Evolutionary conservation across 148 eudicot species (phyloP), one percentile per base, ranked within the genome.

Genomic region (Camellia japonica): DNA sequence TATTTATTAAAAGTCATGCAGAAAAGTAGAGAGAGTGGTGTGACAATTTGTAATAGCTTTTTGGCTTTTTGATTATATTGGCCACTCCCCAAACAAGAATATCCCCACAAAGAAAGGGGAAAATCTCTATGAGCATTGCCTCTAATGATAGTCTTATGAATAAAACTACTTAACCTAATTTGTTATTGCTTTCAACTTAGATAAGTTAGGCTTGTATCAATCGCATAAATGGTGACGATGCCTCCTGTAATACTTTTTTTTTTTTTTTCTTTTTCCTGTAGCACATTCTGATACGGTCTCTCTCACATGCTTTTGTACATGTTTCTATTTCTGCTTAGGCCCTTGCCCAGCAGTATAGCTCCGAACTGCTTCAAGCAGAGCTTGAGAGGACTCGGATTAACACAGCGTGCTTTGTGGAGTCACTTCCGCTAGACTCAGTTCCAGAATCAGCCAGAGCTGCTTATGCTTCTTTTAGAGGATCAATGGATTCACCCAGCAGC

Each of bases 351-450:
- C 94, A 94, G 83, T 96, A 84, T 73, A 94, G 98, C 80, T 80
- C 95, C 3, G 99, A 94, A 80, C 88, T 96, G 51, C 98, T 96
- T 62, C 95, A 88, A 82, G 81, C 87, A n/a, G 98, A 96, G 87
- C 97, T 96, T 1, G 93, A 96, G 86, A 88, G 98, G 86, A 96
- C 98, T 12, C 92, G 95, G 66, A 74, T 96, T 60, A 96, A 96
- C 80, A 90, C 98, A 1, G 97, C 99, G 19, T 96, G 98, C 87
- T 96, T 96, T 88, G 90, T 86, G 46, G 98, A 95, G 82, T 88
- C 92, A 9, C 73, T 89, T 23, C 88, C 89, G 3, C 71, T 88
- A 9, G 93, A 92, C 74, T 85, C 95, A 2, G 87, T 86, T 61
- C 95, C 99, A 8, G 98, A 92, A 78, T 78, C 89, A 15, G 91